Base-by-base conservation (phyloP, 768 basidiomycete genomes). In the Lactifluus volemus region DNA sequence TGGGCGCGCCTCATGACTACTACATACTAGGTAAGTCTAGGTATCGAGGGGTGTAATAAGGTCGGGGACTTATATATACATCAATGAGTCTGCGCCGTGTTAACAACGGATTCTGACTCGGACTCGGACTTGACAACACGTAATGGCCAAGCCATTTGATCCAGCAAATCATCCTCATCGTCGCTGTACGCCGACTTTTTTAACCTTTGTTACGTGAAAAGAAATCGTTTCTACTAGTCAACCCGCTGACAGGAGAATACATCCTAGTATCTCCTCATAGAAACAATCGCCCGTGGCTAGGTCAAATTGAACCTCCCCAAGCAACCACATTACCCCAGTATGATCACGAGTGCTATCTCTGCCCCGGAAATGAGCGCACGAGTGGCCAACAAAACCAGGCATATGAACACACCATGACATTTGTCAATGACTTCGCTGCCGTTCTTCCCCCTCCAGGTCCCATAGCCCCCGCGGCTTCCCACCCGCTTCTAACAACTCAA, bases 241-340 rank as follows among this genome's bases (percentile, higher is more conserved):
- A 94, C 68, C 91, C 92, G 3, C 79, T 93, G 59, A 84, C 82
- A 0, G 80, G 82, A 61, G 86, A 86, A 67, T 79, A 90, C 69
- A 75, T 93, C 58, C 83, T 94, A 39, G 88, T 93, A 38, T 92
- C 91, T 42, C 91, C 93, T 0, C 92, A 96, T 72, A 85, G 94
- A 49, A 91, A 79, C 4, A 91, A 89, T 68, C 83, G 93, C 19
- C 94, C 94, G 10, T 97, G 93, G 93, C 79, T 85, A 44, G 93
- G 93, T 39, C 91, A 94, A 70, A 83, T 84, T 2, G 92, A 96
- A 64, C 71, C 83, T 2, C 78, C 85, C 0, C 78, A 84, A 60
- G 49, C 76, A 2, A 68, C 74, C 7, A 69, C 75, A 39, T 77
- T 89, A 4, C 86, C 84, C 0, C 63, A 77, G 48, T 81, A 91